Conservation (phyloP, 2,329 filamentous ascomycete species). For the Cercospora janseana region DNA sequence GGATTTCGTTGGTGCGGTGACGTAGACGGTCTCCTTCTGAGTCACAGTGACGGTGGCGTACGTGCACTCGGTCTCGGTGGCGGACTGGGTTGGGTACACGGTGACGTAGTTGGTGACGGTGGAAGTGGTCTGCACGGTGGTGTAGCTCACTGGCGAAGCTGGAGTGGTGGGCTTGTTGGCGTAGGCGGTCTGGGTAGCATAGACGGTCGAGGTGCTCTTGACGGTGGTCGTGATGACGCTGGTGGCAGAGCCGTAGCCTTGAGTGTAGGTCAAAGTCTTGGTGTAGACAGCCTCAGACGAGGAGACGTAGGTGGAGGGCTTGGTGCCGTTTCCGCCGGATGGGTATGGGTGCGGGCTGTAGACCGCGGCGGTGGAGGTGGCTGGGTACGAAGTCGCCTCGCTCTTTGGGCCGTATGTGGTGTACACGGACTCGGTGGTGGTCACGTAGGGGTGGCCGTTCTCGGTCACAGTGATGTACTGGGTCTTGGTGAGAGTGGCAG, state of each 20-base stretch:
- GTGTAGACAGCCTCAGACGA: slow-evolving; percentile 32
- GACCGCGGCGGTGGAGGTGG: slow-evolving; percentile 16
- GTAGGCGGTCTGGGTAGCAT: slow-evolving; percentile 34
- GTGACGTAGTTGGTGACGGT: slow-evolving; percentile 38
- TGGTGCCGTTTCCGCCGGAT: not conserved
- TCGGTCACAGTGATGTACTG: slow-evolving; percentile 27
- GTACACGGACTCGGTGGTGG: slow-evolving; percentile 25
- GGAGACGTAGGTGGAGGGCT: slow-evolving; percentile 22
- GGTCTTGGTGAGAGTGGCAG: slow-evolving; percentile 25
- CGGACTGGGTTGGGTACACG: slow-evolving; percentile 32
- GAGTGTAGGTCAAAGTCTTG: slow-evolving; percentile 39
- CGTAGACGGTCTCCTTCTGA: slow-evolving; percentile 36
- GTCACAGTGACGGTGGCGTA: slow-evolving; percentile 39
- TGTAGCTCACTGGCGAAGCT: slow-evolving; percentile 22
- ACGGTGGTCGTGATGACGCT: slow-evolving; percentile 39
- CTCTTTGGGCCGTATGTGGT: slow-evolving; percentile 30
- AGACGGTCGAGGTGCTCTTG: slow-evolving; percentile 37
- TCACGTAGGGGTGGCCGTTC: slow-evolving; percentile 12
- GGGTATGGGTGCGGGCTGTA: slow-evolving; percentile 9
- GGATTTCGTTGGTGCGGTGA: slow-evolving; percentile 21
- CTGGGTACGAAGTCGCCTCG: slow-evolving; percentile 21
- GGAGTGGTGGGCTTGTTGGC: slow-evolving; percentile 15
- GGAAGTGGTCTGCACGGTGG: slow-evolving; percentile 35
- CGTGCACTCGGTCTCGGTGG: slow-evolving; percentile 20
- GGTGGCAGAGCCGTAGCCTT: slow-evolving; percentile 36